Conservation (phyloP, 495 filamentous ascomycete species). For the Lasiosphaeria miniovina region DNA sequence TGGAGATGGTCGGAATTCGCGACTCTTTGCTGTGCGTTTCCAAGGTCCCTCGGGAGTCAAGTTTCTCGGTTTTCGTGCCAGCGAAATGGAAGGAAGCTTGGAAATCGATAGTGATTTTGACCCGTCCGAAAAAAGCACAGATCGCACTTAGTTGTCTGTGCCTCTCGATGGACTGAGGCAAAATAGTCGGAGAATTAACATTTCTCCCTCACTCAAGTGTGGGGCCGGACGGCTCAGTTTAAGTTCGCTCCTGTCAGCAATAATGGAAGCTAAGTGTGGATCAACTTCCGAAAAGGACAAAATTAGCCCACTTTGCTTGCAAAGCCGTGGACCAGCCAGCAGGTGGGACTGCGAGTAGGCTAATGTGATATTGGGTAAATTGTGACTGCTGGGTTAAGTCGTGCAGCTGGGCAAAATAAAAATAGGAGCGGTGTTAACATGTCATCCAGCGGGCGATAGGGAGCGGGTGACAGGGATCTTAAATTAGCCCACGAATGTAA, state of each 20-base stretch:
- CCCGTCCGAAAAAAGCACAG: neutral
- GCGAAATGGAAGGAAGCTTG: neutral
- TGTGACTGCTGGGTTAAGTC: slow-evolving; percentile 2
- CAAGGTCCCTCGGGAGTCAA: no score
- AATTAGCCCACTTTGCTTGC: slow-evolving; percentile 14
- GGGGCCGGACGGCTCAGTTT: slow-evolving; percentile 12
- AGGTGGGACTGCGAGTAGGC: slow-evolving; percentile 1
- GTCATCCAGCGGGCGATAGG: neutral
- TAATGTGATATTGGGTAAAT: slow-evolving; percentile 19
- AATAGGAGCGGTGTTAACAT: neutral
- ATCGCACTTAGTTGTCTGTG: slow-evolving; percentile 2
- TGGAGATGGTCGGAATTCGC: no score
- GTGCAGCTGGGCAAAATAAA: slow-evolving; percentile 12
- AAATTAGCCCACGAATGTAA: slow-evolving; percentile 31
- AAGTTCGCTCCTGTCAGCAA: slow-evolving; percentile 12
- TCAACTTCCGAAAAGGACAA: neutral
- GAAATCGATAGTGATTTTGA: neutral
- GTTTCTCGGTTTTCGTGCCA: no score
- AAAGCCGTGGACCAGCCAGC: neutral
- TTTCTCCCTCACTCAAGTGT: slow-evolving; percentile 3
- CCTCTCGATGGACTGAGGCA: slow-evolving; percentile 2
- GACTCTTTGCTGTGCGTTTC: no score
- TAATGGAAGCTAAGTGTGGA: neutral
- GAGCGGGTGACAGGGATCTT: slow-evolving; percentile 6
- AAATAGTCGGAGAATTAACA: neutral